phyloP scores from a whole-genome alignment of 306 rosid genomes.

The Cyclanthera cordifolia region DNA sequence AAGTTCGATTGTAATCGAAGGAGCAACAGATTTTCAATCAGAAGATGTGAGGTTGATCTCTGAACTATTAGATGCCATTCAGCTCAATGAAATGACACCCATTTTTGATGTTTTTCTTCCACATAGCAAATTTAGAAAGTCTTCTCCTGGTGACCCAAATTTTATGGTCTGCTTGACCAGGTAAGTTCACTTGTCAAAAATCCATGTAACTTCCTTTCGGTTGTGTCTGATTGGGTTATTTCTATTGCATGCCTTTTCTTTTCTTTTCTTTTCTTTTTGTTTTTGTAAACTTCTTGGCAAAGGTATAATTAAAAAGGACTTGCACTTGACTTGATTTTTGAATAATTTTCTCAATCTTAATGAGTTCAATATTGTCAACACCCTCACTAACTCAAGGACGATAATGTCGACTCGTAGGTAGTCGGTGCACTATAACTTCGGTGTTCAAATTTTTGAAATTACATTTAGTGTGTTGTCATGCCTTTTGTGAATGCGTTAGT shows the following conservation, averaged over 20 bases:
- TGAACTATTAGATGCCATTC: constrained; percentile 33
- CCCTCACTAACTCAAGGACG: not conserved
- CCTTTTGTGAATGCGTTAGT: not conserved
- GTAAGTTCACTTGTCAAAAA: constrained; percentile 24
- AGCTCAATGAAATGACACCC: constrained; percentile 35
- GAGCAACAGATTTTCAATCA: constrained; percentile 16
- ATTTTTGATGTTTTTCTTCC: constrained; percentile 70
- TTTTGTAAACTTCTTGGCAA: not conserved
- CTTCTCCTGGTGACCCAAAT: constrained; percentile 59
- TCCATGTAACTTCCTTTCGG: not conserved
- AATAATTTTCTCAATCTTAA: not conserved
- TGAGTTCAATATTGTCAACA: not conserved
- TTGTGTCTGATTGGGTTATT: not conserved
- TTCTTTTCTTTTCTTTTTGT: not conserved
- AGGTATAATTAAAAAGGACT: not conserved
- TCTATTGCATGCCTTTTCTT: not conserved
- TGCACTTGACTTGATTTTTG: not conserved
- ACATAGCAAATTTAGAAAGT: constrained; percentile 65
- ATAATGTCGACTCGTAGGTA: not conserved
- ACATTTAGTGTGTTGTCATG: not conserved
- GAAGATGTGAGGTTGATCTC: constrained; percentile 22
- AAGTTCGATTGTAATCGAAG: constrained; percentile 23
- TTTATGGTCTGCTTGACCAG: constrained; percentile 58
- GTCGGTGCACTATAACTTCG: not conserved
- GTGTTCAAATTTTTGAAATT: not conserved